These are phyloP conservation scores for Solanum piurae DNA, from an alignment of 257 asterid genomes.

Conservation along the genomic window DNA sequence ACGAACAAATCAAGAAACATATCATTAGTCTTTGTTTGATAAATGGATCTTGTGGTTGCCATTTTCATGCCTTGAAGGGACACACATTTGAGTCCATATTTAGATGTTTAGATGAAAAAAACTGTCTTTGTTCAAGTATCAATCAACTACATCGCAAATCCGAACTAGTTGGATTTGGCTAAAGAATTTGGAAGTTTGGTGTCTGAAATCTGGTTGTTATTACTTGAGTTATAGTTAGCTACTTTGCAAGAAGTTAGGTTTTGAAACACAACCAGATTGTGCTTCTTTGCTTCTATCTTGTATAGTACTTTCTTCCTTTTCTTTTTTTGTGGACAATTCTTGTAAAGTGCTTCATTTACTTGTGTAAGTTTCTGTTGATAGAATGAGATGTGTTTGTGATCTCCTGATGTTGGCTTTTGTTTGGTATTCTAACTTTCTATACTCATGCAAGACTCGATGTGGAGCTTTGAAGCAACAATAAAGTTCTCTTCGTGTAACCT, in stretches of 20 bases:
- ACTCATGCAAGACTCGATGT: accelerated
- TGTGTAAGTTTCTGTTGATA: neutral
- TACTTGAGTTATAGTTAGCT: neutral
- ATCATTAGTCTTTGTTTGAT: neutral
- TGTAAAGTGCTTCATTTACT: neutral
- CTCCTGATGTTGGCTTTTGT: neutral
- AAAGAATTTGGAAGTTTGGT: neutral
- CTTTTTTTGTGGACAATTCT: neutral
- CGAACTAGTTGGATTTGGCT: neutral
- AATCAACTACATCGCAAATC: neutral
- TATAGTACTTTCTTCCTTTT: neutral
- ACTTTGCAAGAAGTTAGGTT: neutral
- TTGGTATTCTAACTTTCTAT: neutral
- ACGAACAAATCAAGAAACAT: neutral
- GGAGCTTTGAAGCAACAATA: neutral
- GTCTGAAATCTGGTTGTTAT: neutral
- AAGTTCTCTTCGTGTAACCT: neutral
- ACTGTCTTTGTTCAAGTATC: neutral
- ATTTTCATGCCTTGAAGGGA: neutral
- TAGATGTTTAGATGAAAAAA: neutral
- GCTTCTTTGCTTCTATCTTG: neutral
- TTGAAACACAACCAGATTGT: neutral
- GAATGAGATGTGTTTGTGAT: neutral
- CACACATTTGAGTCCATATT: neutral
- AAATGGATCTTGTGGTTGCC: neutral